These are phyloP conservation scores for Colletotrichum agaves DNA, from an alignment of 2,329 filamentous ascomycete species.

Conservation along the genomic window DNA sequence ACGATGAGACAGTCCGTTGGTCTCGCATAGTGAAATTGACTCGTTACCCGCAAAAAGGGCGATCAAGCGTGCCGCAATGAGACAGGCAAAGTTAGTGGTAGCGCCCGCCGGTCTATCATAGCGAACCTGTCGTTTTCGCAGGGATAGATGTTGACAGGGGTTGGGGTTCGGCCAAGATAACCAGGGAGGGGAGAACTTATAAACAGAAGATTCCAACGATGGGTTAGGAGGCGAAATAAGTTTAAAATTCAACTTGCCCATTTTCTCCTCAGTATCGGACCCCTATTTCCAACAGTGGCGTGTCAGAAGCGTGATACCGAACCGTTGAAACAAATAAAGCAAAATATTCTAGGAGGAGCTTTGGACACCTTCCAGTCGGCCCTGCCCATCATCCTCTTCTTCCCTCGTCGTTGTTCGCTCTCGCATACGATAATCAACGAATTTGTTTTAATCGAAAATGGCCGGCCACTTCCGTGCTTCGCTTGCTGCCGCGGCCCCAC, in stretches of 20 bases:
- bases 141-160: too few species aligned
- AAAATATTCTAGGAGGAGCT: background rate
- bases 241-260: background rate
- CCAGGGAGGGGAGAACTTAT: too few species aligned
- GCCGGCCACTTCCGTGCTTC: constrained; percentile 30
- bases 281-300: background rate
- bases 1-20: background rate
- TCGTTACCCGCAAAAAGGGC: background rate
- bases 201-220: too few species aligned
- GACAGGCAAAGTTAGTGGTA: background rate
- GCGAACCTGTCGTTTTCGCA: too few species aligned
- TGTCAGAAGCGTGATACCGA: background rate
- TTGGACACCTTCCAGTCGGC: constrained; percentile 15
- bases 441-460: constrained; percentile 3
- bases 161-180: too few species aligned
- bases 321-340: background rate
- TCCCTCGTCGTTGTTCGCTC: background rate
- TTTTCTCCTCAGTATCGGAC: background rate
- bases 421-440: background rate
- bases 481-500: constrained; percentile 18
- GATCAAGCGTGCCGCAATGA: background rate
- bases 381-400: background rate
- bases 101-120: background rate
- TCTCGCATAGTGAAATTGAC: background rate
- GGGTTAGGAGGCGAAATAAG: background rate